Evolutionary conservation across 768 basidiomycete genomes (phyloP).

Genomic region (Cystobasidium ongulense): DNA sequence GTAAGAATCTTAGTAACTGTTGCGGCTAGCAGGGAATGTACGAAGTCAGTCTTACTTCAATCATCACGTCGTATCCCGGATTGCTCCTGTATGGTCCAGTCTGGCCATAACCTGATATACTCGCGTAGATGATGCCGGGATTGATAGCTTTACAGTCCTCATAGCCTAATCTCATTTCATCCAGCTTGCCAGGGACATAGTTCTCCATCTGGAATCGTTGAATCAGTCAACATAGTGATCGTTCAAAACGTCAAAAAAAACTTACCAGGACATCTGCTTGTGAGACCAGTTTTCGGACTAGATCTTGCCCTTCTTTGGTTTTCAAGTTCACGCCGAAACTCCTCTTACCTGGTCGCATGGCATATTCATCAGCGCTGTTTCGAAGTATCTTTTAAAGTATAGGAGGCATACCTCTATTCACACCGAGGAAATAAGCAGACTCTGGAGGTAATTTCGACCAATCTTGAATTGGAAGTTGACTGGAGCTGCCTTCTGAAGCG

Average conservation of each 20-base stretch:
- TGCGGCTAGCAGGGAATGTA: no score
- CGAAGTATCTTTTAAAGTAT: no score
- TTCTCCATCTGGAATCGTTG: constrained; percentile 39
- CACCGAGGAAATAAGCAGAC: constrained; percentile 82
- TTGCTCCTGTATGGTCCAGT: constrained; percentile 76
- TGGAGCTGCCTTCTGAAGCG: constrained; percentile 48
- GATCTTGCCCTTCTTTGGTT: constrained; percentile 61
- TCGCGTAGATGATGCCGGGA: constrained; percentile 72
- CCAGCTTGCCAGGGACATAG: constrained; percentile 58
- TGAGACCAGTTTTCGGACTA: constrained; percentile 62
- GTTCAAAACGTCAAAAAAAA: not conserved
- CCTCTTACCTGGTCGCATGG: constrained; percentile 51
- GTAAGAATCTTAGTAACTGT: not conserved
- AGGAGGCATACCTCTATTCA: constrained; percentile 53
- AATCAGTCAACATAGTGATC: no score
- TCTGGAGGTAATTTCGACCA: constrained; percentile 63
- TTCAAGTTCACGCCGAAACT: constrained; percentile 88
- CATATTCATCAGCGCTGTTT: constrained; percentile 46
- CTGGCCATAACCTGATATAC: constrained; percentile 73
- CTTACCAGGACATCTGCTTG: constrained; percentile 69
- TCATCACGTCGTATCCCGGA: constrained; percentile 57
- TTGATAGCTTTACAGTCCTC: constrained; percentile 72
- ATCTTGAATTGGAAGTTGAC: constrained; percentile 45
- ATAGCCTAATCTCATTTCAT: constrained; percentile 73
- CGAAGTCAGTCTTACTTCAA: constrained; percentile 11